A percentile compares a stretch with the other conserved stretches of the same genome.
phyloP scores from a whole-genome alignment of 164 flowering plant genomes.

The Vitis amurensis region DNA sequence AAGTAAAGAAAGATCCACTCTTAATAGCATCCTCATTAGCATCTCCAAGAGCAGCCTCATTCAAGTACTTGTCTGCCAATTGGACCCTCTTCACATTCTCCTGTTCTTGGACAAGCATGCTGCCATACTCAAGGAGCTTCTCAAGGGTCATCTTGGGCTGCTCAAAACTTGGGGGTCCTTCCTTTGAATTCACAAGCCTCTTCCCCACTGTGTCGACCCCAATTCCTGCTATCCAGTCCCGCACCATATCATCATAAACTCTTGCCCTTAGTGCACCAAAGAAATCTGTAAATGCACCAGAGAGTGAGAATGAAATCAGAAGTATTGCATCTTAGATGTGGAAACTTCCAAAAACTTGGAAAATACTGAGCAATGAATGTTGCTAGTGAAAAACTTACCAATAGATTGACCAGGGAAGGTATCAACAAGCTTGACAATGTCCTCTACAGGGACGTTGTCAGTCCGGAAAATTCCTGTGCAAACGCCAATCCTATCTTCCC shows the following conservation, averaged over 20 bases:
- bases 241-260: slow-evolving; percentile 68
- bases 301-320: neutral
- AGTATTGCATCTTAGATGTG: too few relatives aligned
- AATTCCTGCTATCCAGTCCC: slow-evolving; percentile 46
- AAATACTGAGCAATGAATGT: too few relatives aligned
- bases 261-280: slow-evolving; percentile 68
- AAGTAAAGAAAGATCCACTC: slow-evolving; percentile 55
- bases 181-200: slow-evolving; percentile 69
- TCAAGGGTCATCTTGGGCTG: slow-evolving; percentile 58
- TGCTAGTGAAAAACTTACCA: slow-evolving; percentile 28
- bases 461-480: slow-evolving; percentile 62
- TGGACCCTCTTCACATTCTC: slow-evolving; percentile 77
- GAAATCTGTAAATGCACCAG: slow-evolving; percentile 38
- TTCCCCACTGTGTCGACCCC: slow-evolving; percentile 56
- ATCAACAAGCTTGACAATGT: slow-evolving; percentile 57
- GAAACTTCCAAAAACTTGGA: too few relatives aligned
- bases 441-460: slow-evolving; percentile 39
- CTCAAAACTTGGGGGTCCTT: slow-evolving; percentile 60
- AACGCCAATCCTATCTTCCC: slow-evolving; percentile 69
- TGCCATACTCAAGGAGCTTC: slow-evolving; percentile 61
- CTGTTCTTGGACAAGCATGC: slow-evolving; percentile 67
- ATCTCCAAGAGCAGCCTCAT: slow-evolving; percentile 63
- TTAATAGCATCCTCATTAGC: slow-evolving; percentile 55
- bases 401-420: slow-evolving; percentile 76
- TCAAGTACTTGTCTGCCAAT: slow-evolving; percentile 64